Percentiles rank a stretch among this genome's conserved stretches.
These are phyloP conservation scores for Conticribra guillardii DNA, from an alignment of 108 stramenopile genomes.

Conservation along the genomic window DNA sequence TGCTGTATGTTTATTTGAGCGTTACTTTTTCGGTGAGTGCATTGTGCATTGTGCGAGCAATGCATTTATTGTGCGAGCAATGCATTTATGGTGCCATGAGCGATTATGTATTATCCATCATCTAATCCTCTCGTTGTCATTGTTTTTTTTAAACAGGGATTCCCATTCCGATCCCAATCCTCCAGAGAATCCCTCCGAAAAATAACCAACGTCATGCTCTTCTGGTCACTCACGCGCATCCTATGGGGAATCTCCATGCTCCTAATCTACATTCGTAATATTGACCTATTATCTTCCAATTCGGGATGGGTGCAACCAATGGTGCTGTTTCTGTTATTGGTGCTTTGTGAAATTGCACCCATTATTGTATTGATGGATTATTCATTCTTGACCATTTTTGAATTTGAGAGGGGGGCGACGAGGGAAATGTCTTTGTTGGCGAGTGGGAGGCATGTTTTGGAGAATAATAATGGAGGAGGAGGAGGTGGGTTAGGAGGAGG, in stretches of 20 bases:
- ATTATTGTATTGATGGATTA: slow-evolving; percentile 73
- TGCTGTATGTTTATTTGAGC: slow-evolving; percentile 76
- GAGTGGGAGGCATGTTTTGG: slow-evolving; percentile 15
- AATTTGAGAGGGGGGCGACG: slow-evolving; percentile 37
- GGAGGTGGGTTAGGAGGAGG: slow-evolving; percentile 1
- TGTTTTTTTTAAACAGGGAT: slow-evolving; percentile 27
- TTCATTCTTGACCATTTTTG: slow-evolving; percentile 53
- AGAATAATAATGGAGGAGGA: slow-evolving; percentile 1
- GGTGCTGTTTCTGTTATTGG: slow-evolving; percentile 56
- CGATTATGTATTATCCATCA: no score
- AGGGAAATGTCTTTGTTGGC: slow-evolving; percentile 40
- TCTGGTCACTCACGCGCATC: slow-evolving; percentile 60
- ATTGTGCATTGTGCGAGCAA: no score
- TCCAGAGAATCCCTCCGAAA: slow-evolving; percentile 44
- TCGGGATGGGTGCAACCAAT: slow-evolving; percentile 69
- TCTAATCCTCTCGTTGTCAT: neutral
- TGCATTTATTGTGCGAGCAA: no score
- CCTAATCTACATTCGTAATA: slow-evolving; percentile 55
- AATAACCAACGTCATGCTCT: slow-evolving; percentile 57
- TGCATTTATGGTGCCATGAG: no score
- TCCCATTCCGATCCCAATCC: slow-evolving; percentile 54
- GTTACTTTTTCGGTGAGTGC: slow-evolving; percentile 70
- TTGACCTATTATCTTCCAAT: slow-evolving; percentile 59
- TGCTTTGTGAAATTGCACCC: slow-evolving; percentile 72
- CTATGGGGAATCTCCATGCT: slow-evolving; percentile 69